Evolutionary conservation across 78 protist genomes (phyloP).

Genomic region (Polysphondylium violaceum): DNA sequence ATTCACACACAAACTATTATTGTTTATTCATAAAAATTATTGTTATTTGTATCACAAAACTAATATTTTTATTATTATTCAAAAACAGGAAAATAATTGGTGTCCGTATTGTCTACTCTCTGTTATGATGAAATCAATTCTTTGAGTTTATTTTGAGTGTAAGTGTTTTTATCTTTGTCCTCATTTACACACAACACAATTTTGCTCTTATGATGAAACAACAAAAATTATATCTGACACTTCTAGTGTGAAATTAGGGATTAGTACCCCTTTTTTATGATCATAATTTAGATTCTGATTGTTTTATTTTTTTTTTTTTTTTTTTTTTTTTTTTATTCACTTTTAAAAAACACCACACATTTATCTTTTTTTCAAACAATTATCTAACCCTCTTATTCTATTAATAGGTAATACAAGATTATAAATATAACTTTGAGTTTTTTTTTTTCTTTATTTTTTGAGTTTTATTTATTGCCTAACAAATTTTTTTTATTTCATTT

Average conservation of each 20-base stretch:
- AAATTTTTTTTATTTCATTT: too few species aligned
- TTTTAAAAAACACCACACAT: too few species aligned
- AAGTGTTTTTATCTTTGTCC: neutral
- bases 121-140: neutral
- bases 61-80: neutral
- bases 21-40: neutral
- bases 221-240: conserved; percentile 9
- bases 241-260: conserved; percentile 7
- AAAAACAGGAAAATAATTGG: neutral
- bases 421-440: too few species aligned
- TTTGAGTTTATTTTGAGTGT: neutral
- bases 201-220: neutral
- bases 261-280: conserved; percentile 2
- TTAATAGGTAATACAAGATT: too few species aligned
- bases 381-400: too few species aligned
- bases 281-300: neutral
- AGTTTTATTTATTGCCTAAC: too few species aligned
- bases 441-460: too few species aligned
- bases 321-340: too few species aligned
- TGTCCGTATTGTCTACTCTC: neutral
- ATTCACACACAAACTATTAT: neutral
- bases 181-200: neutral
- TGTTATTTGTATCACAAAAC: neutral
- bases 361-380: too few species aligned
- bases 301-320: too few species aligned